Base-by-base conservation (phyloP, 345 rosid genomes). In the Hirschfeldia incana region DNA sequence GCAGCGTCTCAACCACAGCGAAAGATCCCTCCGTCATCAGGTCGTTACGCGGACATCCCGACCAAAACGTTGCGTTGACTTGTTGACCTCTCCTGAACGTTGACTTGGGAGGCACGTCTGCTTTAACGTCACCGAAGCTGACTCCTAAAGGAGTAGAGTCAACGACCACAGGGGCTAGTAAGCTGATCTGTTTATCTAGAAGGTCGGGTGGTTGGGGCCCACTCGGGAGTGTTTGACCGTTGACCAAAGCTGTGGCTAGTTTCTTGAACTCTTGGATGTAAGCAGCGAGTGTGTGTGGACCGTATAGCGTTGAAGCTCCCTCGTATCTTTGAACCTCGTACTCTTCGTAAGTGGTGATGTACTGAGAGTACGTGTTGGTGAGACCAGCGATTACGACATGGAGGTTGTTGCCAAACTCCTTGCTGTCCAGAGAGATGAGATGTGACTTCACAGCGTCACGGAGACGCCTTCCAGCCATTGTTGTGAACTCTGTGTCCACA, bases 311-410 rank as follows among this genome's bases (percentile, higher is more conserved):
- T 72, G 98, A 94, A 27, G 91, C 97, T 78, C 98, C 98, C 98
- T 96, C 99, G 5, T 96, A 96, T 88, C 99, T 85, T 85, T 96
- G 99, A 60, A 91, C 79, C 82, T 92, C 66, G 58, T 96, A 96
- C 85, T 96, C 99, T 78, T 96, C 98, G 12, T 87, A 84, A 77
- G 99, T 93, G 49, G 99, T 80, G 6, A 96, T 80, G 66, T 96
- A 96, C 80, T 92, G 97, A 8, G 99, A 93, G 80, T 96, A 96
- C 1, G 82, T 78, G 69, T 78, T 78, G 37, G 82, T 72, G 64
- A 78, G 82, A 59, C 82, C 82, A 21, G 95, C 86, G 77, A 78
- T 78, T 4, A 78, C 77, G 5, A 78, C 82, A 33, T 78, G 82
- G 3, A 73, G 8, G 42, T 96, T 93, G 72, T 81, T 83, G 77